phyloP scores from a whole-genome alignment of 164 flowering plant genomes.

The Annona cherimola region DNA sequence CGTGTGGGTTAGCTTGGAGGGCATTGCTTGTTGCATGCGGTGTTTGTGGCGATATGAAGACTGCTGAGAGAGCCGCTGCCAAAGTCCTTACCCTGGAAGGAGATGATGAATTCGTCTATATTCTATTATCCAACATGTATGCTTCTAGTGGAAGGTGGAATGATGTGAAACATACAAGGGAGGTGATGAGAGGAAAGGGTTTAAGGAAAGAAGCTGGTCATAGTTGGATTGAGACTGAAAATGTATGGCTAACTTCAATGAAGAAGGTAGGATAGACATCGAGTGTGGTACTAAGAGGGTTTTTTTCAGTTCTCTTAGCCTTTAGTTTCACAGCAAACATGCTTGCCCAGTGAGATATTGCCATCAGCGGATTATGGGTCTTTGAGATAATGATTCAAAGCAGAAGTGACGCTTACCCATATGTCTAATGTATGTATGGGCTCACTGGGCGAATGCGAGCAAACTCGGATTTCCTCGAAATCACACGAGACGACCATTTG shows the following conservation, averaged over 20 bases:
- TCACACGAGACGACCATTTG: no score
- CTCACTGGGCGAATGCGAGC: no score
- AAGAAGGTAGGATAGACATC: background rate
- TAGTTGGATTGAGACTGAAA: conserved; percentile 53
- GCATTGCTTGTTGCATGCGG: conserved; percentile 59
- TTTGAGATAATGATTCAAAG: no score
- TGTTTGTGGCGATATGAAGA: conserved; percentile 27
- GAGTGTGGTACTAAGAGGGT: no score
- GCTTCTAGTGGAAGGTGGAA: conserved; percentile 47
- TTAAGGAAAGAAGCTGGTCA: conserved; percentile 52
- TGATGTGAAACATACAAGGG: conserved; percentile 33
- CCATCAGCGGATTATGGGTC: no score
- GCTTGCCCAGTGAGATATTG: no score
- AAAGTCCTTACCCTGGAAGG: conserved; percentile 46
- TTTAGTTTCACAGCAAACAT: no score
- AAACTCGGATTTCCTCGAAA: no score
- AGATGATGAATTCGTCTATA: conserved; percentile 48
- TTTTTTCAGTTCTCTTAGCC: no score
- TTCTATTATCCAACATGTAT: conserved; percentile 50
- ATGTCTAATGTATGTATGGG: no score
- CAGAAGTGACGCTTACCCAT: no score
- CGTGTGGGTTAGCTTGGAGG: conserved; percentile 50
- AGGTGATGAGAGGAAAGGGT: conserved; percentile 43
- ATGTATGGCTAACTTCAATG: conserved; percentile 3
- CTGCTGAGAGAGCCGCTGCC: conserved; percentile 51